Percentiles rank a stretch among this genome's conserved stretches.
Conservation (phyloP, 768 basidiomycete genomes). For the Trametes meyenii region DNA sequence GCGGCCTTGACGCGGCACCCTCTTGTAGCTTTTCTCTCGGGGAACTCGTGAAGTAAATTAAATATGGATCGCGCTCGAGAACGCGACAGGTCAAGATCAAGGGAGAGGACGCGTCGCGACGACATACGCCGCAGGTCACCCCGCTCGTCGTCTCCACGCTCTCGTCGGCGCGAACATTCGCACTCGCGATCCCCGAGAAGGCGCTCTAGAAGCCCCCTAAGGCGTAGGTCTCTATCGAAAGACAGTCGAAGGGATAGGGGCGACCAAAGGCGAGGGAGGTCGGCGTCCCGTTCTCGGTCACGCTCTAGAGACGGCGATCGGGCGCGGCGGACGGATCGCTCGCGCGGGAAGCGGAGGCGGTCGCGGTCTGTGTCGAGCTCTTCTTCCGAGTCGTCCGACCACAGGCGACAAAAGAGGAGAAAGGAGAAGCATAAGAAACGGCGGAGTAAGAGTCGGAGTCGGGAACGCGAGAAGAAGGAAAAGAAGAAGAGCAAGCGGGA, state of each 20-base stretch:
- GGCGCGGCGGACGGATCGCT: constrained; percentile 16
- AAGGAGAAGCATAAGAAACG: constrained; percentile 51
- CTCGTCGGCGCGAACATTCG: constrained; percentile 11
- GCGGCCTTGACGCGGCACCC: too few species aligned
- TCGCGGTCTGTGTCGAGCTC: constrained; percentile 45
- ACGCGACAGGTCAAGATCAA: background rate
- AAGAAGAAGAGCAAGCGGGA: constrained; percentile 70
- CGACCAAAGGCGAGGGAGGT: background rate
- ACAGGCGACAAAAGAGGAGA: constrained; percentile 39
- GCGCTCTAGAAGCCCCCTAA: constrained; percentile 4
- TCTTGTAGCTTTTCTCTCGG: too few species aligned
- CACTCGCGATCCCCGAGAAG: constrained; percentile 16
- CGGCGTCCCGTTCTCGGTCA: constrained; percentile 18
- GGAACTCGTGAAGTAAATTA: too few species aligned
- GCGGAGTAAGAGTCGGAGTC: constrained; percentile 43
- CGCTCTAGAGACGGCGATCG: constrained; percentile 16
- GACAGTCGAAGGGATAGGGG: background rate
- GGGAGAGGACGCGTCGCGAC: background rate
- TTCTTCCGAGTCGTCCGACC: constrained; percentile 31
- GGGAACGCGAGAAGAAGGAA: constrained; percentile 48
- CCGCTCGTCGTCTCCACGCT: background rate
- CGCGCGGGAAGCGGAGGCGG: constrained; percentile 34
- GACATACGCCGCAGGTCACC: background rate
- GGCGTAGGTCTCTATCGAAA: background rate
- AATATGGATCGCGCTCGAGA: too few species aligned